Evolutionary conservation across 306 rosid species (phyloP), one percentile per base, ranked within the genome.

Genomic region (Purshia tridentata): DNA sequence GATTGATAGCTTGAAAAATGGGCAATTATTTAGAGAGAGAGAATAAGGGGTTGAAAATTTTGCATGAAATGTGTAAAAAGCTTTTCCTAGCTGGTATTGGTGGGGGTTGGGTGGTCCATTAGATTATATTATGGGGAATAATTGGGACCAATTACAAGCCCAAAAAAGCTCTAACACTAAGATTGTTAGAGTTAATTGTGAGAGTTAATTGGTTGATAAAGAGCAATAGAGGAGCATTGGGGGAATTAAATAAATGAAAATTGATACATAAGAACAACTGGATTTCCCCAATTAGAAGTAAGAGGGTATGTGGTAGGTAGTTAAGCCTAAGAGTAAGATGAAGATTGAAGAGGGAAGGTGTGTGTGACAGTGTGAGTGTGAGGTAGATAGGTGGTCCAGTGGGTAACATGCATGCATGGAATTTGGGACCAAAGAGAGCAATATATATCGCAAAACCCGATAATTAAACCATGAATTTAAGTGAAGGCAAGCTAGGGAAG

Each of bases 11-110:
- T 23, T 73, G 51, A 71, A 73, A 69, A 47, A 69, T 14, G 11
- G 2, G 46, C 76, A 82, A 77, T 82, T 74, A 79, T 77, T 80
- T 56, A 20, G 74, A 37, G 78, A 54, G 58, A 76, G 64, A 58
- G 48, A 14, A 48, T 20, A 1, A 7, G 18, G 1, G 66, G 35
- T 61, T 61, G 39, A 61, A 15, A 8, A 8, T 3, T 53, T 61
- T 61, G 22, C 66, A 39, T 39, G 23, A 61, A 61, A 61, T 61
- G 15, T 5, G 47, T 16, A 39, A 39, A 59, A 39, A 39, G 47
- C 9, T 29, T 39, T 61, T 61, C 3, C 47, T 44, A 42, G n/a
- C 22, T 8, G 1, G 47, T 6, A 6, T 39, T 15, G 47, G 18
- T 39, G 44, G 45, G 18, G 64, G 16, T 55, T 58, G 16, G 9